Percentiles rank a stretch among this genome's conserved stretches.
These are phyloP conservation scores for Phialocephala sp. DNA, from an alignment of 2,329 filamentous ascomycete species.

Conservation along the genomic window DNA sequence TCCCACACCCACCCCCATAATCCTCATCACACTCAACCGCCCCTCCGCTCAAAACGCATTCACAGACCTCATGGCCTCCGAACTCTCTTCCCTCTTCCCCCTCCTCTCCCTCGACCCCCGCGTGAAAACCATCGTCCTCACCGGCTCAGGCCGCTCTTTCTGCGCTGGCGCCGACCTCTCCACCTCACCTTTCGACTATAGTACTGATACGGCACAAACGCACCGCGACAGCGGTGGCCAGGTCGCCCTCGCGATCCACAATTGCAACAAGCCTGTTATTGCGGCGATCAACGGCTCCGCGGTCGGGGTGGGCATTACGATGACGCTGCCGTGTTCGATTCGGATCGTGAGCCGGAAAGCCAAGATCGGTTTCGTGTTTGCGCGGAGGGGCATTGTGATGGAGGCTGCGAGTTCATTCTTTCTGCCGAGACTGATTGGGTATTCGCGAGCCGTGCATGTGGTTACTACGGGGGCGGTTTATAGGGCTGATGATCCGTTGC, in stretches of 20 bases:
- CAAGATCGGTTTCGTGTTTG: conserved; percentile 78
- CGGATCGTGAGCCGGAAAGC: conserved; percentile 60
- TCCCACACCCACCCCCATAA: conserved; percentile 61
- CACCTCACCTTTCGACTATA: conserved; percentile 15
- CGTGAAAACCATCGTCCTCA: conserved; percentile 60
- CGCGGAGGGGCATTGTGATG: conserved; percentile 71
- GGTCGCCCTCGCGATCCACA: conserved; percentile 59
- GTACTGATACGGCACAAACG: conserved; percentile 29
- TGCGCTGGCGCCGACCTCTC: conserved; percentile 55
- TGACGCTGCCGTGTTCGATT: conserved; percentile 61
- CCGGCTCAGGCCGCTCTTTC: conserved; percentile 57
- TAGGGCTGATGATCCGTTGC: conserved; percentile 54
- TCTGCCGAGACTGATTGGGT: conserved; percentile 72
- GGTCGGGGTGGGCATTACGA: conserved; percentile 66
- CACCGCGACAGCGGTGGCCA: conserved; percentile 56
- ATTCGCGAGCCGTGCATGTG: conserved; percentile 66
- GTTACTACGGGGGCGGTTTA: conserved; percentile 71
- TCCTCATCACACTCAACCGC: conserved; percentile 68
- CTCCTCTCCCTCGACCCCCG: conserved; percentile 58
- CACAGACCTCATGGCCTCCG: conserved; percentile 65
- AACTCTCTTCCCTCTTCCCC: conserved; percentile 60
- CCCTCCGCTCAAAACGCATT: conserved; percentile 73
- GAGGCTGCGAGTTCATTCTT: conserved; percentile 76
- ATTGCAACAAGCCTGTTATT: conserved; percentile 63
- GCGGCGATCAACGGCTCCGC: conserved; percentile 64